These are phyloP conservation scores for Dissophora ornata DNA, from an alignment of 192 early-diverging fungal genomes.

Conservation along the genomic window DNA sequence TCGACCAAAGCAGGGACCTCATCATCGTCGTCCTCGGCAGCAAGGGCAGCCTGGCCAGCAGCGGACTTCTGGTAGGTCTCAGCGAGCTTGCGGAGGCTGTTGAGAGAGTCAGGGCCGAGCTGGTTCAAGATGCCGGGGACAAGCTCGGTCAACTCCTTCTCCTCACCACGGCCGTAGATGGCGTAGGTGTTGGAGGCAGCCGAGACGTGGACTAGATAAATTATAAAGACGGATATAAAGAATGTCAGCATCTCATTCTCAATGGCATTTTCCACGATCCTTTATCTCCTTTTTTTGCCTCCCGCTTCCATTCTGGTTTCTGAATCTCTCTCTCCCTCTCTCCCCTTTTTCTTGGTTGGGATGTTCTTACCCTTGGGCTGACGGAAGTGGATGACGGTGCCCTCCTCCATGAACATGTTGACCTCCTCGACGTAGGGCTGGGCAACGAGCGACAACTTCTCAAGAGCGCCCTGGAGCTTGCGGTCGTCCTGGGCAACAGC, in stretches of 20 bases:
- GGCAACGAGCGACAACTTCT: slow-evolving; percentile 91
- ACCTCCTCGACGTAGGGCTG: slow-evolving; percentile 93
- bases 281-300: too few species aligned
- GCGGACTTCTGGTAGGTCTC: slow-evolving; percentile 79
- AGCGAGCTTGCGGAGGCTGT: slow-evolving; percentile 86
- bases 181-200: slow-evolving; percentile 93
- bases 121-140: slow-evolving; percentile 84
- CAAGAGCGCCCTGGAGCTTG: slow-evolving; percentile 90
- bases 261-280: too few species aligned
- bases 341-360: not conserved
- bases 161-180: slow-evolving; percentile 85
- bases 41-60: slow-evolving; percentile 65
- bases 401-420: slow-evolving; percentile 98
- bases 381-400: slow-evolving; percentile 92
- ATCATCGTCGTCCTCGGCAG: slow-evolving; percentile 82
- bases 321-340: not conserved
- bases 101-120: slow-evolving; percentile 90
- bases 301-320: too few species aligned
- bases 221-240: not conserved
- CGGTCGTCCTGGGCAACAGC: slow-evolving; percentile 86
- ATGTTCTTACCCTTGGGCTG: slow-evolving; percentile 79
- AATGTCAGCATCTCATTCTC: too few species aligned
- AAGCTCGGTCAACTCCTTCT: slow-evolving; percentile 89
- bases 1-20: slow-evolving; percentile 95
- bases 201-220: slow-evolving; percentile 76